A percentile compares a stretch with the other conserved stretches of the same genome.
Evolutionary conservation across 2,329 filamentous ascomycete genomes (phyloP).

Genomic region (Neofusicoccum cordaticola): DNA sequence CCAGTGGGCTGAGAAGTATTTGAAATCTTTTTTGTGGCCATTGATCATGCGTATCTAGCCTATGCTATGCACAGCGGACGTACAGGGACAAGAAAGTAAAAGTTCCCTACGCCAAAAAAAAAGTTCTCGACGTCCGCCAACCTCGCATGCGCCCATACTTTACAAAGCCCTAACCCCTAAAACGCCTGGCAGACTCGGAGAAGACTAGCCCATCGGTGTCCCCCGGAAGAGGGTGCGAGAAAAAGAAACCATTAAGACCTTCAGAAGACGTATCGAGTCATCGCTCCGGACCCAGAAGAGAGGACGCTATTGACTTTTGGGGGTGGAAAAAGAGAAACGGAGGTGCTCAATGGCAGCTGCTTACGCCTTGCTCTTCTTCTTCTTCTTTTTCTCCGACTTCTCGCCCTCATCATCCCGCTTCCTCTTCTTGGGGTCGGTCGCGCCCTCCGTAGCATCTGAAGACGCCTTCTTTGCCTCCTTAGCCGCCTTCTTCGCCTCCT

Average conservation of each 20-base stretch:
- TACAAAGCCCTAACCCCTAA: slow-evolving; percentile 10
- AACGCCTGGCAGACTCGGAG: slow-evolving; percentile 9
- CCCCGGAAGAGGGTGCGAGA: slow-evolving; percentile 1
- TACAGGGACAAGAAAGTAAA: slow-evolving; percentile 1
- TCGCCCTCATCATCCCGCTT: slow-evolving; percentile 48
- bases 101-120: slow-evolving; percentile 7
- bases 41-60: slow-evolving; percentile 9
- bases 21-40: background rate
- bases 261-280: slow-evolving; percentile 8
- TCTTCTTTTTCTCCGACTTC: slow-evolving; percentile 65
- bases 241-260: slow-evolving; percentile 14
- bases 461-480: slow-evolving; percentile 54
- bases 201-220: background rate
- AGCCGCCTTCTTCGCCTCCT: slow-evolving; percentile 52
- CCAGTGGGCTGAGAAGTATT: background rate
- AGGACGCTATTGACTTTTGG: slow-evolving; percentile 13
- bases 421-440: slow-evolving; percentile 47
- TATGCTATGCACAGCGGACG: slow-evolving; percentile 16
- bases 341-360: background rate
- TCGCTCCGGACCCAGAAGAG: slow-evolving; percentile 7
- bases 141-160: slow-evolving; percentile 12
- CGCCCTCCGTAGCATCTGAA: slow-evolving; percentile 54
- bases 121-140: slow-evolving; percentile 10
- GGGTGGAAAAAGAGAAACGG: background rate
- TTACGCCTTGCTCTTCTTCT: slow-evolving; percentile 54